A percentile compares a stretch with the other conserved stretches of the same genome.
Conservation (phyloP, 1,284 basidiomycete genomes). For the Rhodotorula glutinis region DNA sequence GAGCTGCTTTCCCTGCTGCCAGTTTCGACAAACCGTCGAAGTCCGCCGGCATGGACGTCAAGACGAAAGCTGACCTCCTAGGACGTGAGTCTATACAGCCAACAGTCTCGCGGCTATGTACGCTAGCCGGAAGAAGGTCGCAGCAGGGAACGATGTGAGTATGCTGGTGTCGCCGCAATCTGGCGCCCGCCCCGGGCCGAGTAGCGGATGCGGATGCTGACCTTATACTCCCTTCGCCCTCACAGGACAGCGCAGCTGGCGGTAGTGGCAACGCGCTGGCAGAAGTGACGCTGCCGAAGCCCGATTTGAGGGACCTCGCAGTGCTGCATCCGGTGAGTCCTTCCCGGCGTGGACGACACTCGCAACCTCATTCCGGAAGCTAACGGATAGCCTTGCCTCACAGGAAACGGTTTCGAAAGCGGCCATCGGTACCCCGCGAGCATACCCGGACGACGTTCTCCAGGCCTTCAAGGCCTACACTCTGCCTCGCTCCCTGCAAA, state of each 20-base stretch:
- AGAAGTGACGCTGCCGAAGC: conserved; percentile 23
- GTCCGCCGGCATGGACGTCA: background rate
- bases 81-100: background rate
- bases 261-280: conserved; percentile 23
- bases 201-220: background rate
- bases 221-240: too few relatives aligned
- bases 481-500: conserved; percentile 14
- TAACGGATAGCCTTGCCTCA: background rate
- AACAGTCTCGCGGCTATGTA: conserved; percentile 16
- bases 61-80: background rate
- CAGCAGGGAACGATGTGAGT: conserved; percentile 15
- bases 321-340: conserved; percentile 24
- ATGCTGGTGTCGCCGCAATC: background rate
- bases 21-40: background rate
- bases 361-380: background rate
- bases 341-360: too few relatives aligned
- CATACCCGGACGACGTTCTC: conserved; percentile 17
- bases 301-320: conserved; percentile 15
- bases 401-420: conserved; percentile 20
- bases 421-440: conserved; percentile 25
- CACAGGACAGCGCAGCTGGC: conserved; percentile 13
- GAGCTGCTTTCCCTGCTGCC: background rate
- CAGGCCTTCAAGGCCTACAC: conserved; percentile 28
- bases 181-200: too few relatives aligned
- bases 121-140: conserved; percentile 21